Evolutionary conservation across 2,329 filamentous ascomycete species (phyloP).

Genomic region (Penicillium sp.): DNA sequence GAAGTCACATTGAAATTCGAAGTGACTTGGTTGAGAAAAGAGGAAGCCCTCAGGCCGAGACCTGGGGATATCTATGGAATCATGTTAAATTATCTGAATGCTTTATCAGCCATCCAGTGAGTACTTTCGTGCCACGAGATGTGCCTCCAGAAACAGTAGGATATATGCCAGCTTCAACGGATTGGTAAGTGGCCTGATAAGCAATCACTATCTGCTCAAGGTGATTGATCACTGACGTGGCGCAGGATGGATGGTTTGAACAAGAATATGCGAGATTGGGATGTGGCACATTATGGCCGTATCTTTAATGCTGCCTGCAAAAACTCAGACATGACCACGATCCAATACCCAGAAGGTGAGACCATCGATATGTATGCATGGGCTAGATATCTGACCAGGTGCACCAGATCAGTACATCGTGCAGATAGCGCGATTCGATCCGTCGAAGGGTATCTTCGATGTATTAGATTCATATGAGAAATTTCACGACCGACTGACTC

Average conservation of each 20-base stretch:
- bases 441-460: constrained; percentile 79
- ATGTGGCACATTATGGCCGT: constrained; percentile 73
- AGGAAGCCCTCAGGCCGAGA: constrained; percentile 70
- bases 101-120: constrained; percentile 82
- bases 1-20: constrained; percentile 82
- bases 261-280: constrained; percentile 72
- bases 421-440: constrained; percentile 82
- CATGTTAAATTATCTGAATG: constrained; percentile 72
- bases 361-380: not conserved
- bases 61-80: constrained; percentile 77
- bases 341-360: constrained; percentile 44
- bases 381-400: constrained; percentile 38
- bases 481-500: constrained; percentile 65
- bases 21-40: constrained; percentile 69
- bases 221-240: constrained; percentile 21
- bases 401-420: constrained; percentile 72
- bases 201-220: not conserved
- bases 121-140: constrained; percentile 71
- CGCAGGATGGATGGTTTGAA: constrained; percentile 75
- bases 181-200: constrained; percentile 60
- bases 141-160: constrained; percentile 70
- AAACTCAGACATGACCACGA: constrained; percentile 56
- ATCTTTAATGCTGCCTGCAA: constrained; percentile 69
- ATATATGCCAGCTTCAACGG: constrained; percentile 79
- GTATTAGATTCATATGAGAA: constrained; percentile 76